These are phyloP conservation scores for Skeletonema menzelii DNA, from an alignment of 108 stramenopile genomes.

Conservation along the genomic window DNA sequence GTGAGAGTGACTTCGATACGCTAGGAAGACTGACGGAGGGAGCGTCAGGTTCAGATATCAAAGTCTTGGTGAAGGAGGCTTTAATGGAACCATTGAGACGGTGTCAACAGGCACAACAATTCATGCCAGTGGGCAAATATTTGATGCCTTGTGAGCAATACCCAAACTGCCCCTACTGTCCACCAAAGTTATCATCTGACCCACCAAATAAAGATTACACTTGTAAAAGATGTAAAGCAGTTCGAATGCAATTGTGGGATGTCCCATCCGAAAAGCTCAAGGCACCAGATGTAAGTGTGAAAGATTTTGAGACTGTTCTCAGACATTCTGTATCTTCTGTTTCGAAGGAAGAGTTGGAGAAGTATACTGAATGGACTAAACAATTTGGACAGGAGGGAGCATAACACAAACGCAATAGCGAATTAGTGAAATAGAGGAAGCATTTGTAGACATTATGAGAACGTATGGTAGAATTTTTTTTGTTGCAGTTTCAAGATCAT, in stretches of 20 bases:
- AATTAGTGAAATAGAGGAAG: slow-evolving; percentile 4
- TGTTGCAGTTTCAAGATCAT: not conserved
- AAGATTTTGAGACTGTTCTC: slow-evolving; percentile 83
- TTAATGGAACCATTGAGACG: slow-evolving; percentile 95
- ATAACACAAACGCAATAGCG: slow-evolving; percentile 39
- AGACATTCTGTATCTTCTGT: slow-evolving; percentile 83
- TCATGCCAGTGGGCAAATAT: slow-evolving; percentile 51
- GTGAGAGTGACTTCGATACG: slow-evolving; percentile 79
- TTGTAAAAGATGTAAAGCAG: slow-evolving; percentile 88
- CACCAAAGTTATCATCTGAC: slow-evolving; percentile 82
- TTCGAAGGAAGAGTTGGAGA: slow-evolving; percentile 88
- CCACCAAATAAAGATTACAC: slow-evolving; percentile 68
- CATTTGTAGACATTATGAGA: not conserved
- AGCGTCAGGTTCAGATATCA: slow-evolving; percentile 92
- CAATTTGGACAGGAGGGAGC: slow-evolving; percentile 98
- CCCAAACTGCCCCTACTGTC: slow-evolving; percentile 92
- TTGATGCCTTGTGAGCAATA: slow-evolving; percentile 80
- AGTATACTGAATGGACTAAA: slow-evolving; percentile 94
- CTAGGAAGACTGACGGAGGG: slow-evolving; percentile 87
- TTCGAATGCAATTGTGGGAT: slow-evolving; percentile 93
- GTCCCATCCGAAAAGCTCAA: slow-evolving; percentile 82
- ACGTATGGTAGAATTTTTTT: too few species aligned
- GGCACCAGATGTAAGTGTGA: slow-evolving; percentile 68
- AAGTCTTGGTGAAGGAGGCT: slow-evolving; percentile 96
- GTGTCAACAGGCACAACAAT: slow-evolving; percentile 96